These are phyloP conservation scores for Lumnitzera littorea DNA, from an alignment of 345 rosid species.

Conservation along the genomic window DNA sequence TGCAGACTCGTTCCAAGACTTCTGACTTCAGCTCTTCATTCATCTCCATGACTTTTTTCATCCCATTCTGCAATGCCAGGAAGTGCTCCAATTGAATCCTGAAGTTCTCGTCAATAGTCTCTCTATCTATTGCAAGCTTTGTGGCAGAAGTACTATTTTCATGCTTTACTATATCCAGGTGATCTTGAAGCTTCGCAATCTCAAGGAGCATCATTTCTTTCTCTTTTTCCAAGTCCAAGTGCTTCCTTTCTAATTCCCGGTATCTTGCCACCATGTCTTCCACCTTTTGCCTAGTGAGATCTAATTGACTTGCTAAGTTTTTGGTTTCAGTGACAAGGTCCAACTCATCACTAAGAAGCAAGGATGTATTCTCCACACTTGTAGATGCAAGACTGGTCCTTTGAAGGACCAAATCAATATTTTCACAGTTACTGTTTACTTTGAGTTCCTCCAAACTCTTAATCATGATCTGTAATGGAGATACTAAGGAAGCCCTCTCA, in stretches of 20 bases:
- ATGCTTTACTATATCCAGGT: conserved; percentile 39
- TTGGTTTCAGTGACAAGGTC: conserved; percentile 38
- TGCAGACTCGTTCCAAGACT: conserved; percentile 35
- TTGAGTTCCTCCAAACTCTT: conserved; percentile 45
- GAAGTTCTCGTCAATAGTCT: conserved; percentile 36
- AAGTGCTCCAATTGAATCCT: conserved; percentile 34
- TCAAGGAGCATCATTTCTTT: conserved; percentile 41
- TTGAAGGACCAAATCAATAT: conserved; percentile 61
- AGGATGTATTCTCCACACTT: conserved; percentile 49
- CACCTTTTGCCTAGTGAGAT: conserved; percentile 36
- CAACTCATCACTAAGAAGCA: conserved; percentile 47
- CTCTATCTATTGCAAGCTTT: conserved; percentile 41
- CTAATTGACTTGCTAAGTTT: conserved; percentile 47
- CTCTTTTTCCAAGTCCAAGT: conserved; percentile 39
- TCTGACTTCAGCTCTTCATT: conserved; percentile 45
- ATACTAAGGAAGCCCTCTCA: conserved; percentile 44
- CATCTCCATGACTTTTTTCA: conserved; percentile 28
- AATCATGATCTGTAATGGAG: conserved; percentile 44
- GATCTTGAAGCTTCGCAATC: conserved; percentile 40
- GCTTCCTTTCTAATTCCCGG: conserved; percentile 37
- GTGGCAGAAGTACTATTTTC: conserved; percentile 42
- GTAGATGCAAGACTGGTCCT: conserved; percentile 35
- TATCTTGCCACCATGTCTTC: conserved; percentile 45
- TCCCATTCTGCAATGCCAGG: conserved; percentile 29
- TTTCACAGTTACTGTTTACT: conserved; percentile 53